phyloP scores from a whole-genome alignment of 768 basidiomycete species.

The Boletellus emodensis region DNA sequence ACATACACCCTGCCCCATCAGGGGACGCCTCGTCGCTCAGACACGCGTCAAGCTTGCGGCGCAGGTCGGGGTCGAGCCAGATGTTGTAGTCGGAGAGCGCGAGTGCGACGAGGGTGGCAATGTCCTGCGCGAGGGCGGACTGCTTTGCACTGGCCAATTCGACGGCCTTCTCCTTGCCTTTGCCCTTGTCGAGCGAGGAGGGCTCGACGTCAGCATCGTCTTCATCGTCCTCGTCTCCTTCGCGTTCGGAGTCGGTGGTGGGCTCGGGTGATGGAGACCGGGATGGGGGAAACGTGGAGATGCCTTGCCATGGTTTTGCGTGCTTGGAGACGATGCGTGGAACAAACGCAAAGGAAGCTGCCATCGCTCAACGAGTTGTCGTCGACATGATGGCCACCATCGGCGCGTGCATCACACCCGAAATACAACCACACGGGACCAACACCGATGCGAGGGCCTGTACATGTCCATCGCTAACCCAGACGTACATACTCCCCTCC shows the following conservation, averaged over 20 bases:
- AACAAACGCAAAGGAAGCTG: constrained; percentile 41
- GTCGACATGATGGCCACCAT: too few relatives aligned
- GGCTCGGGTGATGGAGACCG: constrained; percentile 8
- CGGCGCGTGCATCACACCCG: too few relatives aligned
- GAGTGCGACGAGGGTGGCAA: constrained; percentile 47
- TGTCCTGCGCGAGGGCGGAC: constrained; percentile 38
- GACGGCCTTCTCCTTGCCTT: constrained; percentile 19
- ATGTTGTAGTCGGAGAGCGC: constrained; percentile 69
- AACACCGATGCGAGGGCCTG: too few relatives aligned
- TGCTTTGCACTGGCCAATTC: constrained; percentile 16
- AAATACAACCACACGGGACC: too few relatives aligned
- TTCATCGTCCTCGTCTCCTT: background rate
- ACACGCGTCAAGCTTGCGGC: constrained; percentile 42
- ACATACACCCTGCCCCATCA: constrained; percentile 48
- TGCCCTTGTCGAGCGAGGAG: constrained; percentile 21
- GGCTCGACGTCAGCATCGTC: background rate
- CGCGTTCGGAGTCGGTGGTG: constrained; percentile 4
- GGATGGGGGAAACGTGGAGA: constrained; percentile 6
- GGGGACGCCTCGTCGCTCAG: constrained; percentile 6
- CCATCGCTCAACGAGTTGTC: constrained; percentile 9
- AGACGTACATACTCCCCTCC: too few relatives aligned
- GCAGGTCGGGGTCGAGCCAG: constrained; percentile 58
- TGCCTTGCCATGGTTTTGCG: constrained; percentile 23
- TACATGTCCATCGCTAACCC: too few relatives aligned
- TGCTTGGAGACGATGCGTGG: constrained; percentile 44